Percentiles rank a stretch among this genome's conserved stretches.
Evolutionary conservation across 768 basidiomycete genomes (phyloP).

Genomic region (Pluteus cervinus): DNA sequence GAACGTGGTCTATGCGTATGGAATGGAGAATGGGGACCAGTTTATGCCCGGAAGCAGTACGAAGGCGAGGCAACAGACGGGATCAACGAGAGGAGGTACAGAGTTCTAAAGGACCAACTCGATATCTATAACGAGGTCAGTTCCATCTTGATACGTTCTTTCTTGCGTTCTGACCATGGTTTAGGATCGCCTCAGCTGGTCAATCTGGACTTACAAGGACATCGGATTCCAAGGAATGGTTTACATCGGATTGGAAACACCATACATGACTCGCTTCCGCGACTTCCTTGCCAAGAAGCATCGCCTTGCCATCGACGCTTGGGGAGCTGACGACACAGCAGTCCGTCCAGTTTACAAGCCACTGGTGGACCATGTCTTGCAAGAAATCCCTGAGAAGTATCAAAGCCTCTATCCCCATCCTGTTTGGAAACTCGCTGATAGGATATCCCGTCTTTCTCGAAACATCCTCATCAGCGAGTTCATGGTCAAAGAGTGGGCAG

Average conservation of each 20-base stretch:
- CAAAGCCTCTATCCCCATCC: conserved; percentile 62
- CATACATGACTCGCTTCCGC: conserved; percentile 65
- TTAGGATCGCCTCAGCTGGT: conserved; percentile 69
- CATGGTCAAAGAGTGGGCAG: conserved; percentile 68
- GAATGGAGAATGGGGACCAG: conserved; percentile 85
- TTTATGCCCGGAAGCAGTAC: conserved; percentile 61
- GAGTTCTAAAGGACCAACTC: conserved; percentile 69
- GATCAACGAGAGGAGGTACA: conserved; percentile 62
- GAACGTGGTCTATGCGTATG: conserved; percentile 57
- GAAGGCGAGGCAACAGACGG: conserved; percentile 53
- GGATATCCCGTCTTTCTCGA: conserved; percentile 54
- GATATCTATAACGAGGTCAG: conserved; percentile 59
- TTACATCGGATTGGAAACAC: conserved; percentile 57
- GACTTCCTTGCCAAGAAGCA: conserved; percentile 75
- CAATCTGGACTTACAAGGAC: conserved; percentile 86
- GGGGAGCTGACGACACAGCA: conserved; percentile 62
- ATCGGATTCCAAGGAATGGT: conserved; percentile 88
- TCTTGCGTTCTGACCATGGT: too few relatives aligned
- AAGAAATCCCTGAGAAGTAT: conserved; percentile 46
- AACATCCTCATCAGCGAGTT: conserved; percentile 68
- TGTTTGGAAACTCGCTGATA: conserved; percentile 53
- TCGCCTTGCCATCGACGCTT: conserved; percentile 68
- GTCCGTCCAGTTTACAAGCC: conserved; percentile 61
- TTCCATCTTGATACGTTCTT: neutral
- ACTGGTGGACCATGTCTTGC: conserved; percentile 52